Conservation (phyloP, 2,329 filamentous ascomycete species). For the Arthrobotrys iridis region DNA sequence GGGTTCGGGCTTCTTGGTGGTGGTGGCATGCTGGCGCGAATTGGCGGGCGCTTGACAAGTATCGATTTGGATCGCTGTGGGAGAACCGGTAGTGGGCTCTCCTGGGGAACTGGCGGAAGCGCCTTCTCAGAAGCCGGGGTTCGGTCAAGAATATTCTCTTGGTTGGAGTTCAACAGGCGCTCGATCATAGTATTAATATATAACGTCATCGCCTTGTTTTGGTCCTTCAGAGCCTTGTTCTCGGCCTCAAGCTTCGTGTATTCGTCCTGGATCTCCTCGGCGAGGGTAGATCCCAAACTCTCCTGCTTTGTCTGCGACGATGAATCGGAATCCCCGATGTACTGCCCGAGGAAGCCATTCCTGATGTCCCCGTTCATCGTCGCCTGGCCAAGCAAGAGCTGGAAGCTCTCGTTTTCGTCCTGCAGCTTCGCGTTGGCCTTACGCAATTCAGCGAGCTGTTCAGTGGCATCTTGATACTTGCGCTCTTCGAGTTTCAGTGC, state of each 20-base stretch:
- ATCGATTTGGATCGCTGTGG: constrained; percentile 56
- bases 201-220: constrained; percentile 95
- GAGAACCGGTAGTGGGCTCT: constrained; percentile 62
- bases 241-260: constrained; percentile 79
- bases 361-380: constrained; percentile 93
- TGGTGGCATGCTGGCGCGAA: constrained; percentile 51
- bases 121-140: constrained; percentile 73
- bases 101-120: constrained; percentile 76
- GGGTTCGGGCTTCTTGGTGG: constrained; percentile 17
- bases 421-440: constrained; percentile 96
- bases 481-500: constrained; percentile 89
- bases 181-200: constrained; percentile 99
- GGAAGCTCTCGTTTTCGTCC: constrained; percentile 99
- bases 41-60: constrained; percentile 52
- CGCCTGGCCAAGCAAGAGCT: constrained; percentile 91
- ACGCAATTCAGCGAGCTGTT: constrained; percentile 85
- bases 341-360: constrained; percentile 78
- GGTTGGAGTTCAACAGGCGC: constrained; percentile 90
- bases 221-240: constrained; percentile 81
- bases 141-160: constrained; percentile 90
- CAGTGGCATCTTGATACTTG: constrained; percentile 87
- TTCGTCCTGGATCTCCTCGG: constrained; percentile 80
- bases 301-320: constrained; percentile 57
- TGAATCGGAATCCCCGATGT: constrained; percentile 59
- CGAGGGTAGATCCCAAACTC: constrained; percentile 72